These are phyloP conservation scores for Westerdykella aurantiaca DNA, from an alignment of 2,329 filamentous ascomycete genomes.

Conservation along the genomic window DNA sequence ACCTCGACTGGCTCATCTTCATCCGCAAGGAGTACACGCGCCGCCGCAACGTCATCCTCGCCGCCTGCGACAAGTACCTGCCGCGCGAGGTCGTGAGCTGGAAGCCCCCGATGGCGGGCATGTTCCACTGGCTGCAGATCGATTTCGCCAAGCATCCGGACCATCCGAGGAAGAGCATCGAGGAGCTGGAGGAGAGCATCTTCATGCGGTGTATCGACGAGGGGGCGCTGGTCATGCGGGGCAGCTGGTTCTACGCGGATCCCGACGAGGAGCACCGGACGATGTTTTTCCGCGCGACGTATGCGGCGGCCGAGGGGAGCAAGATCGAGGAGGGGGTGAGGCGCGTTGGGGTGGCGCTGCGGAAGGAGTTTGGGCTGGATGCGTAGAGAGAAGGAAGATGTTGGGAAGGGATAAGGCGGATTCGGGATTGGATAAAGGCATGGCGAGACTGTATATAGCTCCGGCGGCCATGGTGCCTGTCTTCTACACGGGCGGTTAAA, in stretches of 20 bases:
- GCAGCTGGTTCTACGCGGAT: constrained; percentile 87
- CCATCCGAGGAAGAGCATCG: constrained; percentile 45
- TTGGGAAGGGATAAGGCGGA: constrained; percentile 1
- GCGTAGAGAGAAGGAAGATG: not conserved
- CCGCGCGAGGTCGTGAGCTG: constrained; percentile 71
- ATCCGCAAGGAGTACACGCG: constrained; percentile 75
- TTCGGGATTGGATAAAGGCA: not conserved
- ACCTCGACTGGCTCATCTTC: constrained; percentile 81
- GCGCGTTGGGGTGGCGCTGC: constrained; percentile 69
- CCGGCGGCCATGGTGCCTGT: too few relatives aligned
- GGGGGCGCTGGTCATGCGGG: constrained; percentile 74
- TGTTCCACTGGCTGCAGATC: constrained; percentile 84
- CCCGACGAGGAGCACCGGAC: constrained; percentile 52
- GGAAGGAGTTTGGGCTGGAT: constrained; percentile 52
- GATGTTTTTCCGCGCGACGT: constrained; percentile 86
- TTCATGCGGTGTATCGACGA: constrained; percentile 71
- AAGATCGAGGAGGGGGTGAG: constrained; percentile 48
- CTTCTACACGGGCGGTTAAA: too few relatives aligned
- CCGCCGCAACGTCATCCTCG: constrained; percentile 69
- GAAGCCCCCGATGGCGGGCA: constrained; percentile 75
- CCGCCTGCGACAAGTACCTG: constrained; percentile 72
- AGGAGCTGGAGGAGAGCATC: constrained; percentile 75
- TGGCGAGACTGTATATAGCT: too few relatives aligned
- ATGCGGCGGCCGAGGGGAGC: constrained; percentile 63
- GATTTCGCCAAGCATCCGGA: constrained; percentile 61